Evolutionary conservation across 2,329 filamentous ascomycete genomes (phyloP).

Genomic region (Waltergamsia citrina): DNA sequence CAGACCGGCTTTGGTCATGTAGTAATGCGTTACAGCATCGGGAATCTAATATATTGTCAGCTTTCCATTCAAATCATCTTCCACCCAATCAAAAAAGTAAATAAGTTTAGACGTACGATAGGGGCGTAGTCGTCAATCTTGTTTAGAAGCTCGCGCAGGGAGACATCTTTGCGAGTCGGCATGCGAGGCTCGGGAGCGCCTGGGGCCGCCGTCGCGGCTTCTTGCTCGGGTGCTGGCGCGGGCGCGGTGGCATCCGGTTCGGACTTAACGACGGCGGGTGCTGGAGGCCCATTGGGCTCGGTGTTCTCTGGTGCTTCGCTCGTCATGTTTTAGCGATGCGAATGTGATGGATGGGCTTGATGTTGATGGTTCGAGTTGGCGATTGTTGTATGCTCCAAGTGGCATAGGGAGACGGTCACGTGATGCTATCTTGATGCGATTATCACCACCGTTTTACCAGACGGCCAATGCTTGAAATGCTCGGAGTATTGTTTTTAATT

Average conservation of each 20-base stretch:
- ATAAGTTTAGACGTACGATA: slow-evolving; percentile 59
- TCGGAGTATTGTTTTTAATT: no score
- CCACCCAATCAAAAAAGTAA: no score
- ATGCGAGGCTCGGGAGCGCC: slow-evolving; percentile 46
- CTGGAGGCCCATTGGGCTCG: no score
- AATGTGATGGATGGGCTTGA: background rate
- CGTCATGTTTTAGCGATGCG: slow-evolving; percentile 6
- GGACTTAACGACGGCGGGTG: no score
- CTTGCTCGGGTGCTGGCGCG: no score
- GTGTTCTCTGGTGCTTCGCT: slow-evolving; percentile 7
- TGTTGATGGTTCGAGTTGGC: background rate
- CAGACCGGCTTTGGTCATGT: slow-evolving; percentile 90
- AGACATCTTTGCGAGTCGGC: slow-evolving; percentile 82
- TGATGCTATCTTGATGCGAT: no score
- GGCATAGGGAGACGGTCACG: no score
- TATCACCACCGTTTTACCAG: no score
- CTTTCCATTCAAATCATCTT: no score
- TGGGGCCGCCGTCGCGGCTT: background rate
- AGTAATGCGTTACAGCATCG: slow-evolving; percentile 95
- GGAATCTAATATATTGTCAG: slow-evolving; percentile 60
- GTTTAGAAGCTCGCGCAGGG: slow-evolving; percentile 79
- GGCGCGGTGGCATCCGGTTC: no score
- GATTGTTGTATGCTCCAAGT: background rate
- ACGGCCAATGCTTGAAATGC: no score
- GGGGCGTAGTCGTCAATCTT: slow-evolving; percentile 99